These are phyloP conservation scores for Exophiala spinifera DNA, from an alignment of 2,329 filamentous ascomycete species.

Conservation along the genomic window DNA sequence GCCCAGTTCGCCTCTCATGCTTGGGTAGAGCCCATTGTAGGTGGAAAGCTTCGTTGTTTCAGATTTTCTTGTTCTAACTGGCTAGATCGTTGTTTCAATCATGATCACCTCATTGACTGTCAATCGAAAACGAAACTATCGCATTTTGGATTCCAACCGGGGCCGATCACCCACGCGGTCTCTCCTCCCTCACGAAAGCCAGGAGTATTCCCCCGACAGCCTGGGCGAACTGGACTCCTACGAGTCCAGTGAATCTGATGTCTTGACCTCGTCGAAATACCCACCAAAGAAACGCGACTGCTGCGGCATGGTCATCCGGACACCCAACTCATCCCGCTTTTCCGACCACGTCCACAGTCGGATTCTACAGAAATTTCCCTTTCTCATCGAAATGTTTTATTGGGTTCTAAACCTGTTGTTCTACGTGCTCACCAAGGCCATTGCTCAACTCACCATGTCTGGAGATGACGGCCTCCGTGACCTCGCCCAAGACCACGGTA, in stretches of 20 bases:
- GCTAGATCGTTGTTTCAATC: constrained; percentile 51
- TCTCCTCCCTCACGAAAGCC: constrained; percentile 16
- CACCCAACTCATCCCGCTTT: constrained; percentile 62
- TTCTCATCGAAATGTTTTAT: constrained; percentile 71
- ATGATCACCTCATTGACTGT: constrained; percentile 49
- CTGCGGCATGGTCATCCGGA: constrained; percentile 51
- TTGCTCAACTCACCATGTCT: constrained; percentile 52
- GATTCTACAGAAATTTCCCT: constrained; percentile 65
- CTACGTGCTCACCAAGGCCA: constrained; percentile 58
- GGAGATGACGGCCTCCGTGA: constrained; percentile 47
- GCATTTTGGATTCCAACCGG: constrained; percentile 37
- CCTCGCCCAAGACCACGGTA: constrained; percentile 44
- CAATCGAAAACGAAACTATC: constrained; percentile 46
- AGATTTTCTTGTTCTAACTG: constrained; percentile 2
- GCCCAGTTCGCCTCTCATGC: constrained; percentile 37
- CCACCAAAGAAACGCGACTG: constrained; percentile 51
- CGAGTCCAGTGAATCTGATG: constrained; percentile 38
- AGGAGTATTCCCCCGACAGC: constrained; percentile 24
- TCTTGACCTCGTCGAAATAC: constrained; percentile 36
- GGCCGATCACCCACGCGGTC: constrained; percentile 25
- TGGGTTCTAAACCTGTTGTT: constrained; percentile 65
- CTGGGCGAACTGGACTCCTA: constrained; percentile 32
- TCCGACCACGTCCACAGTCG: constrained; percentile 59
- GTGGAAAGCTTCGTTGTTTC: constrained; percentile 13
- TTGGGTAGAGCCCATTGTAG: constrained; percentile 38